Base-by-base conservation (phyloP, 2,329 filamentous ascomycete genomes). In the Fusarium virguliforme region DNA sequence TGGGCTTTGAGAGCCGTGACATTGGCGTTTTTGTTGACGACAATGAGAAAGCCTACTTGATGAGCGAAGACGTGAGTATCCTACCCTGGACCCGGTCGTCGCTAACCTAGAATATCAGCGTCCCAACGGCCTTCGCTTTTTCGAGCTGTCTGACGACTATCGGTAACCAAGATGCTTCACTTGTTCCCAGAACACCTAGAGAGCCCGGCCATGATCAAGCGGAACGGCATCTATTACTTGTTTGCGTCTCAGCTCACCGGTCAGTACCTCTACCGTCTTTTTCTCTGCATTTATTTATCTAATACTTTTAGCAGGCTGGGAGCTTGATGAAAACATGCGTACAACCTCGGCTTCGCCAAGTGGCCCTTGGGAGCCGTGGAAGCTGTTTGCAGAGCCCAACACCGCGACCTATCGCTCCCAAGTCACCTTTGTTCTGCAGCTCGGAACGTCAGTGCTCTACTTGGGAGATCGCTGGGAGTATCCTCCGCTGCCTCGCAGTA, bases 381-480 rank as follows among this genome's bases (percentile, higher is more conserved):
- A 82, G 8, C 84, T 84, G 2, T 90, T 92, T 64, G 89, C 86
- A 0, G 84, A 86, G 34, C 74, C 78, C 1, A 88, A 87, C 0
- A 83, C 84, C 13, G 83, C 80, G 55, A 91, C 90, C 0, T 91
- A 88, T 72, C 79, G 80, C 26, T 88, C 85, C 1, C 90, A 92
- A 74, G 90, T 88, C 0, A 87, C 83, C 28, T 91, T 84, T 71
- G 81, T 92, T 26, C 82, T 91, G 6, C 80, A 82, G 0, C 66
- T 81, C 9, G 76, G 80, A 46, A 71, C 72, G 41, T 77, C 79
- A 26, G 82, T 83, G 64, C 83, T 90, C 69, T 92, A 91, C 79
- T 85, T 91, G 81, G 90, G 90, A 40, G 90, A 92, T 78, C 86
- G 90, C 43, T 92, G 90, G 90, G 78, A 87, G 0, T 85, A 83